Conservation (phyloP, 2,329 filamentous ascomycete species). For the Ceratocystis albifundus region DNA sequence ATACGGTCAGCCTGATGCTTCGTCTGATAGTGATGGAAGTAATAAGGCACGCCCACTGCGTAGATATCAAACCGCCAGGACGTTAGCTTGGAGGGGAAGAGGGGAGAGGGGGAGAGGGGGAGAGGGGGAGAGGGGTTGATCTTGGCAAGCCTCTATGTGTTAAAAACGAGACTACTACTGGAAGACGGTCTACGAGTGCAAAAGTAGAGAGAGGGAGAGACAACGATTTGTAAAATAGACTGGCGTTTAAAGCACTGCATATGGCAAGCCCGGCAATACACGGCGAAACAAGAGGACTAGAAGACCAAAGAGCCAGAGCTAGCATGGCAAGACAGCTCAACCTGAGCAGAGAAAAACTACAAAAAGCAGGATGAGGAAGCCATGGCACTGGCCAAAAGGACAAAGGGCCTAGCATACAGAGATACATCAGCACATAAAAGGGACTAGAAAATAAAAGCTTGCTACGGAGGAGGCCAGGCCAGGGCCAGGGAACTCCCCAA, state of each 20-base stretch:
- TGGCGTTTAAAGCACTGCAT: background rate
- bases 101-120: background rate
- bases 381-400: background rate
- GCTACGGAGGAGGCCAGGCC: background rate
- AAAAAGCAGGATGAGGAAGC: background rate
- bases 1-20: background rate
- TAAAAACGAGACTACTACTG: too few species aligned
- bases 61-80: background rate
- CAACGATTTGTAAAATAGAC: background rate
- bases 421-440: background rate
- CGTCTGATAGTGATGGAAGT: constrained; percentile 1
- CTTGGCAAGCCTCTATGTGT: too few species aligned
- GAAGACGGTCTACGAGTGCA: background rate
- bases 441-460: background rate
- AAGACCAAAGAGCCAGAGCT: background rate
- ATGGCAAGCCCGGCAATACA: background rate
- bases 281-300: too few species aligned
- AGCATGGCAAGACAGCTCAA: background rate
- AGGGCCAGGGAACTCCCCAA: too few species aligned
- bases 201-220: background rate
- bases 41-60: background rate
- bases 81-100: too few species aligned
- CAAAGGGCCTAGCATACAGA: background rate
- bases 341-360: background rate
- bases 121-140: background rate